phyloP scores from a whole-genome alignment of 257 asterid species.

The Capsicum baccatum region DNA sequence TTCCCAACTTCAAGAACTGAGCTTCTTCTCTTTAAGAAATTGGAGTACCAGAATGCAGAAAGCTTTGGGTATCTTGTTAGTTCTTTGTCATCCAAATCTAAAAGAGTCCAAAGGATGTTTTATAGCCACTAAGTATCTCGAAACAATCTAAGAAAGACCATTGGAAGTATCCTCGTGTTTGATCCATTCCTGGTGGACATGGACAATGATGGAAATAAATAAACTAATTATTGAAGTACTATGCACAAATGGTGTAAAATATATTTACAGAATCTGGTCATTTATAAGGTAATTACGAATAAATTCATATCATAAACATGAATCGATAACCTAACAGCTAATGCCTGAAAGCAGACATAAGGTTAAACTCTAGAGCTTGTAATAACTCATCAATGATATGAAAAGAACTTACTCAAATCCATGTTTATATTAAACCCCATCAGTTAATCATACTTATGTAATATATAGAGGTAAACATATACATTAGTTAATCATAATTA shows the following conservation, averaged over 20 bases:
- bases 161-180: constrained; percentile 52
- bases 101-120: constrained; percentile 46
- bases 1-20: neutral
- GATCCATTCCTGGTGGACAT: constrained; percentile 53
- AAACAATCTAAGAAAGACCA: constrained; percentile 69
- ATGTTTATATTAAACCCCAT: neutral
- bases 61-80: constrained; percentile 47
- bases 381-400: neutral
- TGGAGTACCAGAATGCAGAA: constrained; percentile 58
- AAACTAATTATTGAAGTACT: neutral
- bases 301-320: neutral
- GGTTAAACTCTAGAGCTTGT: neutral
- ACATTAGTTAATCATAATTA: no score
- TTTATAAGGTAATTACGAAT: neutral
- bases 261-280: neutral
- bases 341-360: neutral
- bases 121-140: constrained; percentile 51
- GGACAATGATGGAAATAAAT: neutral
- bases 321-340: neutral
- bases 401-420: neutral
- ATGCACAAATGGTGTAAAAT: neutral
- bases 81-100: constrained; percentile 58
- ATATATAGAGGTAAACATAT: neutral
- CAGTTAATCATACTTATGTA: no score
- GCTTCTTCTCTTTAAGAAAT: constrained; percentile 51